phyloP scores from a whole-genome alignment of 2,329 filamentous ascomycete genomes.

The Neofusicoccum ribis region DNA sequence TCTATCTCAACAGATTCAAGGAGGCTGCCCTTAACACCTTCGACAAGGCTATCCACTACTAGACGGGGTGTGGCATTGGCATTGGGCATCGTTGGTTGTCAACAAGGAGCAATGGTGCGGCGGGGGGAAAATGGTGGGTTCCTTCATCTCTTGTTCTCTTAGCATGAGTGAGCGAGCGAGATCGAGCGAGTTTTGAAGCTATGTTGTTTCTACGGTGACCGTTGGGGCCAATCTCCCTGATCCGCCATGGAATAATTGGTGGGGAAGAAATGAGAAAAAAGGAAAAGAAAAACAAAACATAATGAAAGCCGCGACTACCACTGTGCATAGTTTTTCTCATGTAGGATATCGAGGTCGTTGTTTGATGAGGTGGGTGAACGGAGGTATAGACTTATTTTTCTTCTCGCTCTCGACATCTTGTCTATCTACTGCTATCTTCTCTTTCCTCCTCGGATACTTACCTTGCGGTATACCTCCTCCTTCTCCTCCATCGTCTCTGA shows the following conservation, averaged over 20 bases:
- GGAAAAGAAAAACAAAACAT: background rate
- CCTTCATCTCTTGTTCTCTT: background rate
- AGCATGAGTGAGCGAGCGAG: slow-evolving; percentile 8
- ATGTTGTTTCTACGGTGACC: background rate
- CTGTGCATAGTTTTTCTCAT: slow-evolving; percentile 9
- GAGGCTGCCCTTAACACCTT: slow-evolving; percentile 98
- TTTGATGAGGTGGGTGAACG: background rate
- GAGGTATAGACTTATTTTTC: slow-evolving; percentile 1
- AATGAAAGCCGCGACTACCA: slow-evolving; percentile 2
- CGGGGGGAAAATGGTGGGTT: slow-evolving; percentile 7
- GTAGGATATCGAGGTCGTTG: slow-evolving; percentile 4
- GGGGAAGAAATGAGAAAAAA: background rate
- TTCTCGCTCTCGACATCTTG: background rate
- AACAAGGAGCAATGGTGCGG: background rate
- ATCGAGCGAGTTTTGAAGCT: background rate
- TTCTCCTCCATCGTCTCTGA: too few relatives aligned
- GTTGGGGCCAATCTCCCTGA: too few relatives aligned
- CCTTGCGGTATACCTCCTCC: too few relatives aligned
- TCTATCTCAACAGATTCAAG: slow-evolving; percentile 64
- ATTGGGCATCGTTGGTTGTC: background rate
- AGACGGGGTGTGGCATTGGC: slow-evolving; percentile 6
- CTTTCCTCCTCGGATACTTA: too few relatives aligned
- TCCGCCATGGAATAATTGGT: background rate
- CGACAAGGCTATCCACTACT: slow-evolving; percentile 94
- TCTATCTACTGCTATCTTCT: background rate